phyloP scores from a whole-genome alignment of 2,329 filamentous ascomycete species.

The Mariannaea sp. region DNA sequence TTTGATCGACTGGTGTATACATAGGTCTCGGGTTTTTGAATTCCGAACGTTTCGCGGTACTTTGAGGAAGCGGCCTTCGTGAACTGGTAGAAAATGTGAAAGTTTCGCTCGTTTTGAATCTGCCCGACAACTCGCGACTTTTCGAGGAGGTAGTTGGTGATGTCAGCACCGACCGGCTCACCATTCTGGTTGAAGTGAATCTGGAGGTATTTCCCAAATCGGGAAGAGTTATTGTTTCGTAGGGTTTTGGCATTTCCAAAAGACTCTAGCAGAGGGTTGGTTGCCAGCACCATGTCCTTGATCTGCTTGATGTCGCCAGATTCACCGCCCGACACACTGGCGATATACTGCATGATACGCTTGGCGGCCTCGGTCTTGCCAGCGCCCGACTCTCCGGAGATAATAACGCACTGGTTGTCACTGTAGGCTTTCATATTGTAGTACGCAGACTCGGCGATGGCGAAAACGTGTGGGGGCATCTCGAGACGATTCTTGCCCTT shows the following conservation, averaged over 20 bases:
- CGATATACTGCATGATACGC: conserved; percentile 99
- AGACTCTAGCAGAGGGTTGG: conserved; percentile 93
- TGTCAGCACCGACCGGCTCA: conserved; percentile 93
- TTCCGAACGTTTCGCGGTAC: conserved; percentile 84
- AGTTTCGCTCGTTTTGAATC: conserved; percentile 94
- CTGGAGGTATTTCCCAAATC: conserved; percentile 98
- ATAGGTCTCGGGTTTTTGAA: conserved; percentile 92
- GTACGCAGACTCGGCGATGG: conserved; percentile 93
- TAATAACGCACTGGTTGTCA: conserved; percentile 99
- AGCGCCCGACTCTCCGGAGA: conserved; percentile 96
- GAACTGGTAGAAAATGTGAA: conserved; percentile 99
- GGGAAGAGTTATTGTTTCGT: conserved; percentile 97
- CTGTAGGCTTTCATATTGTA: conserved; percentile 99
- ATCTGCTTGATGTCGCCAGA: conserved; percentile 91
- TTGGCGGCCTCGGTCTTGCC: conserved; percentile 99
- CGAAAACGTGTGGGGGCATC: conserved; percentile 94
- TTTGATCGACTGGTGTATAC: conserved; percentile 92
- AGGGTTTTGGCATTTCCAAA: conserved; percentile 98
- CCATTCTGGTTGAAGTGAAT: conserved; percentile 92
- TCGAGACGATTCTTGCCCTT: conserved; percentile 96
- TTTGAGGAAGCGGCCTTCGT: conserved; percentile 89
- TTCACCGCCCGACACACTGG: conserved; percentile 86
- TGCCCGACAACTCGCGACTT: conserved; percentile 95
- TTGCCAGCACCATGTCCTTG: conserved; percentile 99
- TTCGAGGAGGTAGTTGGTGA: conserved; percentile 96